Base-by-base conservation (phyloP, 805 yeast species). In the Pichia nakasei region DNA sequence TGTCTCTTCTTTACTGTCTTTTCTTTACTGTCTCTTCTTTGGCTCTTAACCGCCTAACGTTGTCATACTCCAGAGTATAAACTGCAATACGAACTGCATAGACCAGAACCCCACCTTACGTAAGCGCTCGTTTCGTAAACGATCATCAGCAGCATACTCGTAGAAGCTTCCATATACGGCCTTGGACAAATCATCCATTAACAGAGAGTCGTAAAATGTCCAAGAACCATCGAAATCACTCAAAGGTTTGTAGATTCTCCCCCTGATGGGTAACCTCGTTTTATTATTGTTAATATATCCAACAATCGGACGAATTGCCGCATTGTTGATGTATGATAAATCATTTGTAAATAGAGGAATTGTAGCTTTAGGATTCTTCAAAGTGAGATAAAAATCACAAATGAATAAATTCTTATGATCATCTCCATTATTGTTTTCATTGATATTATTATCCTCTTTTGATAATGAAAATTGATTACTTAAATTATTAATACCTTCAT, bases 71-170 rank as follows among this genome's bases (percentile, higher is more conserved):
- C 93, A 78, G 22, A 93, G 73, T 17, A 89, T 64, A 41, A 87
- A 66, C 60, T 93, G 98, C 26, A 91, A 70, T 21, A 93, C 62
- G 42, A 88, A 66, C 61, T 93, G 97, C 35, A 87, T 61, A 2
- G 95, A 78, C 97, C 97, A 93, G 58, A 91, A 85, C 1, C 95
- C 93, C 9, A 93, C 88, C 58, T 88, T 82, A 51, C 75, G 76
- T 70, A 91, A 69, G 43, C 97, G 64, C 24, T 79, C 68, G 13
- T 78, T 68, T 39, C 93, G 69, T 32, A 78, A 78, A 52, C 85
- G 85, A 52, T 93, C 97, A 60, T 93, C 94, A 11, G 82, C 82
- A 19, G 87, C 95, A 55, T 89, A 89, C 37, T 80, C 75, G 3
- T 82, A 96, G 64, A 93, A 87, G 17, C 93, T 88, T 52, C 87